These are phyloP conservation scores for Nemania diffusa DNA, from an alignment of 2,329 filamentous ascomycete species.

Conservation along the genomic window DNA sequence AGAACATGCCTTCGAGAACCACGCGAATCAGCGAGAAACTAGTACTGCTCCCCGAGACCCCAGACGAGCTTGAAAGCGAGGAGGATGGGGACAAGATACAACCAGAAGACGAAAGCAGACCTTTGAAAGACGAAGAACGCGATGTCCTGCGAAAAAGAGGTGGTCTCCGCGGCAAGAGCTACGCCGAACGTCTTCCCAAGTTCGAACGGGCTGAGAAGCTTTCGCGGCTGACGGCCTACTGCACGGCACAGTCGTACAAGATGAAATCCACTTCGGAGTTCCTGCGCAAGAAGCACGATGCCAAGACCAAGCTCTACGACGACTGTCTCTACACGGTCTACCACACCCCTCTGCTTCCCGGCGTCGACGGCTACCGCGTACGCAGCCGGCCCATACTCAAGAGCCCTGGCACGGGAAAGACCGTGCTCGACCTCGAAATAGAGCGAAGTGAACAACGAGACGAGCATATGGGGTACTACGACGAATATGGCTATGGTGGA, in stretches of 20 bases:
- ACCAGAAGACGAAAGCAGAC: slow-evolving; percentile 64
- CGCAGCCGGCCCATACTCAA: slow-evolving; percentile 92
- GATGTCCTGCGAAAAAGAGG: slow-evolving; percentile 71
- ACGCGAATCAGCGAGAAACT: slow-evolving; percentile 97
- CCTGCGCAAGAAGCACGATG: slow-evolving; percentile 85
- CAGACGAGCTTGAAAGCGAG: slow-evolving; percentile 66
- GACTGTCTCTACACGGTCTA: slow-evolving; percentile 97
- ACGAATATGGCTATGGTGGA: slow-evolving; percentile 72
- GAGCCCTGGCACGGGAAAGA: slow-evolving; percentile 88
- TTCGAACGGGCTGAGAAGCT: slow-evolving; percentile 86
- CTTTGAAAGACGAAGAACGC: slow-evolving; percentile 74
- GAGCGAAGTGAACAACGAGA: slow-evolving; percentile 90
- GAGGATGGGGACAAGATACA: slow-evolving; percentile 63
- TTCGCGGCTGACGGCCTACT: slow-evolving; percentile 92
- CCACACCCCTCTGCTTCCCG: slow-evolving; percentile 87
- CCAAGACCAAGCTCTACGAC: slow-evolving; percentile 95
- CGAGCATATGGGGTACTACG: slow-evolving; percentile 91
- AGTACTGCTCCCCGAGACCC: slow-evolving; percentile 89
- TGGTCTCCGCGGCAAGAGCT: slow-evolving; percentile 80
- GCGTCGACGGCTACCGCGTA: slow-evolving; percentile 85
- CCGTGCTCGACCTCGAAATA: slow-evolving; percentile 92
- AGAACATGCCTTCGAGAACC: slow-evolving; percentile 81
- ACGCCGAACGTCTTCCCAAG: slow-evolving; percentile 93
- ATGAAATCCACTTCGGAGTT: slow-evolving; percentile 90
- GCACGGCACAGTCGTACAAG: slow-evolving; percentile 93